phyloP scores from a whole-genome alignment of 495 filamentous ascomycete genomes.

The Podospora bellae-mahoneyi region DNA sequence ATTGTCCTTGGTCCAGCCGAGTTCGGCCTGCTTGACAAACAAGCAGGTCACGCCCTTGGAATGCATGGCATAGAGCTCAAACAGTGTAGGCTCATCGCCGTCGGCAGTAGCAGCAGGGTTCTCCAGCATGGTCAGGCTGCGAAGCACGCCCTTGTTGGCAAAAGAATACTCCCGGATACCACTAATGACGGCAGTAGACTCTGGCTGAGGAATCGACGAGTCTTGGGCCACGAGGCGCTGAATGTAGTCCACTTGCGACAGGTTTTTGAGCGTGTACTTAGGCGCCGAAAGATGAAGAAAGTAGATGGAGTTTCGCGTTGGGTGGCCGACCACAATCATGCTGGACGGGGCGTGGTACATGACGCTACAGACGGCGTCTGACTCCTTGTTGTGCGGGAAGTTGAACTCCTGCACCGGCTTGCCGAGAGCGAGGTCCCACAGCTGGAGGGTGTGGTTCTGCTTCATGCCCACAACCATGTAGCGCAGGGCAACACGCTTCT shows the following conservation, averaged over 20 bases:
- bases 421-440: slow-evolving; percentile 95
- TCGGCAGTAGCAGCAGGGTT: slow-evolving; percentile 52
- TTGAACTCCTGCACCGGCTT: slow-evolving; percentile 96
- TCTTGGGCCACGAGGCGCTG: slow-evolving; percentile 71
- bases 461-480: slow-evolving; percentile 98
- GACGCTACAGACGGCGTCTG: slow-evolving; percentile 93
- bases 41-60: slow-evolving; percentile 89
- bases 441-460: slow-evolving; percentile 96
- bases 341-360: slow-evolving; percentile 85
- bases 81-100: slow-evolving; percentile 60
- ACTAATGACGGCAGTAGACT: slow-evolving; percentile 93
- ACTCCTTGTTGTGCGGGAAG: slow-evolving; percentile 93
- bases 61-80: slow-evolving; percentile 96
- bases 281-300: slow-evolving; percentile 93
- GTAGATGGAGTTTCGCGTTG: slow-evolving; percentile 94
- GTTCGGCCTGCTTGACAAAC: slow-evolving; percentile 75
- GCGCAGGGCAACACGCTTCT: slow-evolving; percentile 77
- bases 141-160: slow-evolving; percentile 77
- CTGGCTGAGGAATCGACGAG: slow-evolving; percentile 68
- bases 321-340: slow-evolving; percentile 92
- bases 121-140: slow-evolving; percentile 83
- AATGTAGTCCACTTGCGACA: slow-evolving; percentile 86
- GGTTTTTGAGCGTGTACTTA: slow-evolving; percentile 71
- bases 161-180: slow-evolving; percentile 93
- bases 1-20: slow-evolving; percentile 85